Percentiles rank a stretch among this genome's conserved stretches.
These are phyloP conservation scores for Podospora tetraspora DNA, from an alignment of 495 filamentous ascomycete genomes.

Conservation along the genomic window DNA sequence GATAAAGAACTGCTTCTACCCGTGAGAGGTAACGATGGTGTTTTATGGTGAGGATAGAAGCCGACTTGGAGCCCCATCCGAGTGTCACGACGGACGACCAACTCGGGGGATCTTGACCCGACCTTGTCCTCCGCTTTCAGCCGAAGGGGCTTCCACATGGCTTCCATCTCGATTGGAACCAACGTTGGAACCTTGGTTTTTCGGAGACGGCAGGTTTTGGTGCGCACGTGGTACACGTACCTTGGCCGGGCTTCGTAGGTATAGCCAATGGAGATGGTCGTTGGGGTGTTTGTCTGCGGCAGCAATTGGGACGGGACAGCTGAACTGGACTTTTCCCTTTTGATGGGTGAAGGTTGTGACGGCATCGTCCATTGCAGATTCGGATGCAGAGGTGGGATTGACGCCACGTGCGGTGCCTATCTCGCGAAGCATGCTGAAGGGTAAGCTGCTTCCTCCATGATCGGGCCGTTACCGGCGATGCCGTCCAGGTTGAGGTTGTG, in stretches of 20 bases:
- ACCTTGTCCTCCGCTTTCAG: background rate
- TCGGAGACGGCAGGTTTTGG: background rate
- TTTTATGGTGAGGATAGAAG: background rate
- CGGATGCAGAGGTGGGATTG: background rate
- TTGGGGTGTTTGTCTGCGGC: background rate
- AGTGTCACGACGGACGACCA: background rate
- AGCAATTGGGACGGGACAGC: background rate
- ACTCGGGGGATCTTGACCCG: background rate
- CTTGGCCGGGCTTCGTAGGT: background rate
- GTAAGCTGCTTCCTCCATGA: background rate
- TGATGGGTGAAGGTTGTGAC: background rate
- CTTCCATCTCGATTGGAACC: background rate
- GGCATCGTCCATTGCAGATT: background rate
- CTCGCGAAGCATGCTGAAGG: too few relatives aligned
- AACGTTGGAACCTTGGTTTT: background rate
- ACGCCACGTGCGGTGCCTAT: background rate
- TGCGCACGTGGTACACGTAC: background rate
- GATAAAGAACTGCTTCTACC: background rate
- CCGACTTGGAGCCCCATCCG: background rate
- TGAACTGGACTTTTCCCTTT: background rate
- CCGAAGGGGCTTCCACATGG: background rate
- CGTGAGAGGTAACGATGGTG: background rate
- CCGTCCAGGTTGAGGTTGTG: background rate
- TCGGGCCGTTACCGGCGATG: conserved; percentile 30
- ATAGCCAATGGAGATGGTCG: background rate